Evolutionary conservation across 2,329 filamentous ascomycete genomes (phyloP).

Genomic region (Lojkania enalia): DNA sequence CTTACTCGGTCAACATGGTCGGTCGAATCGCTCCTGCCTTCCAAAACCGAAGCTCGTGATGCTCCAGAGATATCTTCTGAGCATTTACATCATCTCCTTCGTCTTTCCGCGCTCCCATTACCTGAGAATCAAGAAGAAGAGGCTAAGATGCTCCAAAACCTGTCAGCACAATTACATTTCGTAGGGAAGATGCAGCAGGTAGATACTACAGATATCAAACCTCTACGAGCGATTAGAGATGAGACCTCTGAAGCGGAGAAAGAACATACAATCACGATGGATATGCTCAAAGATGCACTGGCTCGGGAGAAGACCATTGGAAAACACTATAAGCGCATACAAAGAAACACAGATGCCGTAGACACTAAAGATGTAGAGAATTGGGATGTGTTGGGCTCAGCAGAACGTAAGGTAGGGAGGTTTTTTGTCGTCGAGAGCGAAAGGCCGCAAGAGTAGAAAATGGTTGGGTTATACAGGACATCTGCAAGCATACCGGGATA

Average conservation of each 20-base stretch:
- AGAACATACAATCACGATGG: conserved; percentile 63
- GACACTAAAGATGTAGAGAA: conserved; percentile 56
- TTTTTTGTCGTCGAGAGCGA: conserved; percentile 78
- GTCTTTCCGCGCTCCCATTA: conserved; percentile 81
- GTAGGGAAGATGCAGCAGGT: conserved; percentile 83
- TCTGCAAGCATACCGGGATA: too few relatives aligned
- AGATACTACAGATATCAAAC: conserved; percentile 71
- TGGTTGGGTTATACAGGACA: neutral
- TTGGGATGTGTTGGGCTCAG: conserved; percentile 72
- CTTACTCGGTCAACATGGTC: conserved; percentile 82
- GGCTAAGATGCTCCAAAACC: conserved; percentile 68
- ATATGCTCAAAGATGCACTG: conserved; percentile 60
- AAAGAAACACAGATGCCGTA: conserved; percentile 49
- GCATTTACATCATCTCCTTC: conserved; percentile 81
- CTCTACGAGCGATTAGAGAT: conserved; percentile 78
- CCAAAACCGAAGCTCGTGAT: conserved; percentile 30
- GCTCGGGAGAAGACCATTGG: conserved; percentile 65
- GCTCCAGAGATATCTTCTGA: conserved; percentile 59
- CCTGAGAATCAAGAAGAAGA: conserved; percentile 68
- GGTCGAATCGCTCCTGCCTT: conserved; percentile 71
- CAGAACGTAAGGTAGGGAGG: conserved; percentile 66
- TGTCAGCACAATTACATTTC: conserved; percentile 85
- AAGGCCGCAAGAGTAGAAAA: conserved; percentile 40
- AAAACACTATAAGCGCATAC: conserved; percentile 53
- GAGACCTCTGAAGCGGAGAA: conserved; percentile 64